Base-by-base conservation (phyloP, 2,329 filamentous ascomycete genomes). In the Cladosporium phlei region DNA sequence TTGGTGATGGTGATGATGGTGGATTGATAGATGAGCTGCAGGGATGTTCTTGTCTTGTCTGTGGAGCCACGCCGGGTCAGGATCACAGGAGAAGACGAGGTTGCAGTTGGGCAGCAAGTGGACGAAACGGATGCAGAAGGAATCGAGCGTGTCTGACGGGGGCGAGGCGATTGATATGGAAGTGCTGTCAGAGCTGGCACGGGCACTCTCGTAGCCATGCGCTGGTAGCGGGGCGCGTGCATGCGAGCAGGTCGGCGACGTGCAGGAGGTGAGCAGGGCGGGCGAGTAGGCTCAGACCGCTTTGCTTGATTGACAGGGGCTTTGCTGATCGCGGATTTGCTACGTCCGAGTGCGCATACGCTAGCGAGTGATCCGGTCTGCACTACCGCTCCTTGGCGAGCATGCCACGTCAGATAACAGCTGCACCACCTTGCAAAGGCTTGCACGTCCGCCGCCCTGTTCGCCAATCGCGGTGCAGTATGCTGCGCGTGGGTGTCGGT, bases 121-220 rank as follows among this genome's bases (percentile, higher is more conserved):
- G 42, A 45, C 32, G 25, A 29, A 45, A 45, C 32, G 48, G 47
- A 52, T 52, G 52, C 44, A 47, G 47, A 47, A 52, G 28, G 14
- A 28, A 42, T 10, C 22, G 14, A 50, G 34, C 42, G 24, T 28
- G 17, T 14, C 25, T 24, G 33, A 47, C 50, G 52, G 45, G 54
- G 56, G 54, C 47, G 44, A 46, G 43, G 34, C 50, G 37, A 47
- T 49, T 53, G 48, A 59, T 59, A 59, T 58, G 56, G 54, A 45
- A 45, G 42, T 25, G 29, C n/a, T n/a, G n/a, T n/a, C n/a, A n/a
- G n/a, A n/a, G n/a, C n/a, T 28, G 24, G 22, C 42, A 37, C 42
- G 32, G 22, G 25, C 42, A 34, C 21, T 8, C n/a, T 8, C n/a
- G 12, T 16, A 45, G 42, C 42, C n/a, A 10, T 34, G 42, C 32